Percentiles rank a stretch among this genome's conserved stretches.
phyloP scores from a whole-genome alignment of 108 stramenopile genomes.

The Skeletonema potamos region DNA sequence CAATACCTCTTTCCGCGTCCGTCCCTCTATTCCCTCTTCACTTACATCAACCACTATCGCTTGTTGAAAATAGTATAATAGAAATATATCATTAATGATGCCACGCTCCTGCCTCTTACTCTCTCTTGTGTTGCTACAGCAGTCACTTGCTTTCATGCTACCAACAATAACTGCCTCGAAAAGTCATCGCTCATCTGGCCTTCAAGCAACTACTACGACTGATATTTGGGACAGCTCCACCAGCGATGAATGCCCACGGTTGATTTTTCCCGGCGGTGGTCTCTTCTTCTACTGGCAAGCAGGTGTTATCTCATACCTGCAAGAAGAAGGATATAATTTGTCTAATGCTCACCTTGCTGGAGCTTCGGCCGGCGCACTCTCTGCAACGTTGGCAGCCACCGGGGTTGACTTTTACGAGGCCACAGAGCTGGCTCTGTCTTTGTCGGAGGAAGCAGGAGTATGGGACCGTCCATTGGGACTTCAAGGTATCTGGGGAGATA shows the following conservation, averaged over 20 bases:
- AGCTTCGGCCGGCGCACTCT: constrained; percentile 87
- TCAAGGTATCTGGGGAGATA: constrained; percentile 86
- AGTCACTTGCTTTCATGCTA: not conserved
- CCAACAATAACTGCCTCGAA: not conserved
- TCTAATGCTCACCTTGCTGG: constrained; percentile 53
- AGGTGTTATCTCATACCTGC: constrained; percentile 72
- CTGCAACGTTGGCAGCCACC: constrained; percentile 76
- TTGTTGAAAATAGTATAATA: no score
- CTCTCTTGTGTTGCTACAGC: not conserved
- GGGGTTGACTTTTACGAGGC: constrained; percentile 76
- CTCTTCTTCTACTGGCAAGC: constrained; percentile 94
- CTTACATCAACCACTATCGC: no score
- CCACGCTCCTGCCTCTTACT: not conserved
- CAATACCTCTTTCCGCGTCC: no score
- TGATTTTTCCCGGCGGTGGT: constrained; percentile 85
- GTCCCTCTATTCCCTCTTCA: no score
- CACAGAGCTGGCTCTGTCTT: constrained; percentile 73
- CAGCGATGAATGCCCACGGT: not conserved
- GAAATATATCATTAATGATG: no score
- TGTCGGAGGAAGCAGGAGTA: constrained; percentile 74
- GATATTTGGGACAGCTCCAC: not conserved
- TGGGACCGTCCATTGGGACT: constrained; percentile 82
- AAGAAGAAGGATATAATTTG: constrained; percentile 66
- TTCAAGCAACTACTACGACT: not conserved
- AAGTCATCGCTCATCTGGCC: no score